These are phyloP conservation scores for Zasmidium angulare DNA, from an alignment of 2,329 filamentous ascomycete species.

Conservation along the genomic window DNA sequence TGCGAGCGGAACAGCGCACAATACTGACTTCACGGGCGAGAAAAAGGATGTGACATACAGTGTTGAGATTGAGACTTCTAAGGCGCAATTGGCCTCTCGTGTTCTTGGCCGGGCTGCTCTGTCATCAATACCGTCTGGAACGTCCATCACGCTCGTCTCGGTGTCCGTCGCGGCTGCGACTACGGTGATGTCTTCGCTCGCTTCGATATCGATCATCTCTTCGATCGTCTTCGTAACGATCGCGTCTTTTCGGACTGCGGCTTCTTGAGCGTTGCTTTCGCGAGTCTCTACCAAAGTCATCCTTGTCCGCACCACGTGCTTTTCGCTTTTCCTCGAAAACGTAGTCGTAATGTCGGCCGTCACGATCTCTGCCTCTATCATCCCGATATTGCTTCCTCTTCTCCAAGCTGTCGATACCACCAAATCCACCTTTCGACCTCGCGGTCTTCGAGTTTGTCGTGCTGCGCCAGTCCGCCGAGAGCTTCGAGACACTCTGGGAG, in stretches of 20 bases:
- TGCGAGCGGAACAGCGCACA: too few relatives aligned
- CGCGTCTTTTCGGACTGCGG: slow-evolving; percentile 30
- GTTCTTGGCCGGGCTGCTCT: not conserved
- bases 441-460: slow-evolving; percentile 78
- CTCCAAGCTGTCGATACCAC: slow-evolving; percentile 83
- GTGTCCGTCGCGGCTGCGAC: slow-evolving; percentile 2
- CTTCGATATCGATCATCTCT: slow-evolving; percentile 20
- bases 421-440: slow-evolving; percentile 74
- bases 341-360: slow-evolving; percentile 67
- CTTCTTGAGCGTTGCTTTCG: slow-evolving; percentile 26
- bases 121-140: not conserved
- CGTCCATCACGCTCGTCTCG: slow-evolving; percentile 6
- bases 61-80: not conserved
- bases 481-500: slow-evolving; percentile 84
- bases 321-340: slow-evolving; percentile 68
- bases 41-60: too few relatives aligned
- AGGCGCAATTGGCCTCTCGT: not conserved
- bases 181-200: slow-evolving; percentile 19
- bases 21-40: too few relatives aligned
- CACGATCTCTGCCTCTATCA: slow-evolving; percentile 44
- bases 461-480: slow-evolving; percentile 86
- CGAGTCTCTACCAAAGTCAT: slow-evolving; percentile 11
- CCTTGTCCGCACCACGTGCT: slow-evolving; percentile 14
- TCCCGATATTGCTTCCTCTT: slow-evolving; percentile 86
- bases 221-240: slow-evolving; percentile 19